A percentile compares a stretch with the other conserved stretches of the same genome.
Evolutionary conservation across 179 eudicot genomes (phyloP).

Genomic region (Silene coronaria): DNA sequence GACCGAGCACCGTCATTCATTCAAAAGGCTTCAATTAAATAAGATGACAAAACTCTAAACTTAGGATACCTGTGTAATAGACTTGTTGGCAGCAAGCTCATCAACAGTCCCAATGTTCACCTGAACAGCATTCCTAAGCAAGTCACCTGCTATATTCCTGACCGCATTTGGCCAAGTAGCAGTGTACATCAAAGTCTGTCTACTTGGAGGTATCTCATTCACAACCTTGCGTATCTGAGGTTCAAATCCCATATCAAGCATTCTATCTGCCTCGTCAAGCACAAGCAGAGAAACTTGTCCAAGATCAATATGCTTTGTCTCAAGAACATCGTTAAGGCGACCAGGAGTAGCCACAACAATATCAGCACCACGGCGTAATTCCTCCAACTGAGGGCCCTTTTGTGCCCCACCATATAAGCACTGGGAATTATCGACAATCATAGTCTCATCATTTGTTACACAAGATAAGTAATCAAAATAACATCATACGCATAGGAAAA

Average conservation of each 20-base stretch:
- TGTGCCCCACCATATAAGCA: constrained; percentile 99
- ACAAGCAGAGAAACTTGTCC: constrained; percentile 90
- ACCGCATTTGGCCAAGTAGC: constrained; percentile 99
- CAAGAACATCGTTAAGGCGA: constrained; percentile 89
- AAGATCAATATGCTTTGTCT: constrained; percentile 66
- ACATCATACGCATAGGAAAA: constrained; percentile 12
- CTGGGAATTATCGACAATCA: constrained; percentile 28
- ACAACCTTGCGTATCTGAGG: constrained; percentile 95
- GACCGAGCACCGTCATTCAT: not conserved
- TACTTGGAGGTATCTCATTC: constrained; percentile 74
- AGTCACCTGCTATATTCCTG: constrained; percentile 82
- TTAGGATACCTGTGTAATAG: constrained; percentile 81
- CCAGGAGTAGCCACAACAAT: constrained; percentile 99
- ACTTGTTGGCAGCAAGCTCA: constrained; percentile 93
- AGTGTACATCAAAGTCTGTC: constrained; percentile 96
- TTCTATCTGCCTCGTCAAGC: constrained; percentile 96
- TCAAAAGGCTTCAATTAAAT: not conserved
- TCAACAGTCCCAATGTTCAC: constrained; percentile 92
- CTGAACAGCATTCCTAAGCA: constrained; percentile 71
- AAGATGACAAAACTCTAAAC: not conserved
- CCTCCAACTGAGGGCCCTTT: constrained; percentile 82
- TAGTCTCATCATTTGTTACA: not conserved
- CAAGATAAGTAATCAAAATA: not conserved
- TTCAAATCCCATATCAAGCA: constrained; percentile 99
- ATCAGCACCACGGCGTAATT: constrained; percentile 74